Evolutionary conservation across 768 basidiomycete species (phyloP), one percentile per base, ranked within the genome.

Genomic region (Hirschioporus abietinus): DNA sequence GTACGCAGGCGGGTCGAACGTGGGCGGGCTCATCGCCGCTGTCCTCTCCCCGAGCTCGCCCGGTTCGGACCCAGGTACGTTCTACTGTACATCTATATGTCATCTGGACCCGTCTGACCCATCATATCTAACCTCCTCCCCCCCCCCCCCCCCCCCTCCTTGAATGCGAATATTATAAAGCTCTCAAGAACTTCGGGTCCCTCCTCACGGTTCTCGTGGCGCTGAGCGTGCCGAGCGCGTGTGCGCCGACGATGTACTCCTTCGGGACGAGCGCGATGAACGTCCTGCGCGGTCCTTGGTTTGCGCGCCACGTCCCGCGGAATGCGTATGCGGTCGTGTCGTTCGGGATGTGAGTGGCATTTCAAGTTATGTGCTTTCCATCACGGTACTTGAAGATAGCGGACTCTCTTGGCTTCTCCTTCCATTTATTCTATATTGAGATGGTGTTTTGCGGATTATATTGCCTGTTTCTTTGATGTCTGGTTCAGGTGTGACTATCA

Each of bases 211-310:
- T 83, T 42, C 68, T 88, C 25, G 76, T 86, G 60, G 84, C 86
- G 25, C 75, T 88, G 64, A 82, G 78, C 63, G 80, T 86, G 36
- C 81, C 83, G 10, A 83, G 82, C 67, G 86, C 86, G 62, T 82
- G 83, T 52, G 84, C 84, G 1, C 86, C 86, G 0, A 84, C 84
- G 52, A 85, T 87, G 78, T 88, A 88, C 72, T 81, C 82, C 15
- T 83, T 81, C 70, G 77, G 79, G 23, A 81, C 84, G 23, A 82
- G 81, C 59, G 72, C 81, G 65, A 81, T 81, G 81, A 72, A 79
- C 10, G 68, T 81, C 18, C 30, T 34, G 60, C 60, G 42, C 42
- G 70, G 74, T 7, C 67, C 67, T 9, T 74, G 73, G 70, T 76
- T 80, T 60, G 68, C 72, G 15, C 24, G 23, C 15, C 42, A 10